phyloP scores from a whole-genome alignment of 495 filamentous ascomycete genomes.

The Daldinia loculata region DNA sequence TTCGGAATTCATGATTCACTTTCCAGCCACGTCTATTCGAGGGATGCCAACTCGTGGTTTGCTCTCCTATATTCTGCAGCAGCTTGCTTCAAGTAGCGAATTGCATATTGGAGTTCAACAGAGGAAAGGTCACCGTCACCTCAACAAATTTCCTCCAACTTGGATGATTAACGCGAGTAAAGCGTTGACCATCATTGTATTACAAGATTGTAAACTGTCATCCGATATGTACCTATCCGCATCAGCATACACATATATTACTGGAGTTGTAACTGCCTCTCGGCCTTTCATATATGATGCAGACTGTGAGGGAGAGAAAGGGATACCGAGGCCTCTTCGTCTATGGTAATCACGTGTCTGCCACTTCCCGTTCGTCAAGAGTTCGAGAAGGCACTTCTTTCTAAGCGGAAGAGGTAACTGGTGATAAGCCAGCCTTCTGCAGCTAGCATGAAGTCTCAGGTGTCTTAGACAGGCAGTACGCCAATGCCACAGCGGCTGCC shows the following conservation, averaged over 20 bases:
- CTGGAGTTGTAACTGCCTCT: neutral
- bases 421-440: conserved; percentile 5
- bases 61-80: neutral
- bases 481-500: conserved; percentile 29
- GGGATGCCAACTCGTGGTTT: neutral
- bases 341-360: neutral
- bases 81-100: neutral
- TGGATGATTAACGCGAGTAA: neutral
- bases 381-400: conserved; percentile 16
- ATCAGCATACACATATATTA: neutral
- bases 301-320: neutral
- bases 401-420: conserved; percentile 9
- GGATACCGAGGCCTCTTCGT: neutral
- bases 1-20: conserved; percentile 6
- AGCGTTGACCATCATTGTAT: neutral
- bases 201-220: neutral
- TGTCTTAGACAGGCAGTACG: conserved; percentile 29
- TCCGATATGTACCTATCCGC: conserved; percentile 29
- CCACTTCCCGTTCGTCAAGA: neutral
- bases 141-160: neutral
- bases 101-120: neutral
- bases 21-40: neutral
- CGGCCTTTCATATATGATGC: neutral
- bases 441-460: conserved; percentile 27
- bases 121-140: neutral